A percentile compares a stretch with the other conserved stretches of the same genome.
Conservation (phyloP, 495 filamentous ascomycete species). For the Physcia stellaris region DNA sequence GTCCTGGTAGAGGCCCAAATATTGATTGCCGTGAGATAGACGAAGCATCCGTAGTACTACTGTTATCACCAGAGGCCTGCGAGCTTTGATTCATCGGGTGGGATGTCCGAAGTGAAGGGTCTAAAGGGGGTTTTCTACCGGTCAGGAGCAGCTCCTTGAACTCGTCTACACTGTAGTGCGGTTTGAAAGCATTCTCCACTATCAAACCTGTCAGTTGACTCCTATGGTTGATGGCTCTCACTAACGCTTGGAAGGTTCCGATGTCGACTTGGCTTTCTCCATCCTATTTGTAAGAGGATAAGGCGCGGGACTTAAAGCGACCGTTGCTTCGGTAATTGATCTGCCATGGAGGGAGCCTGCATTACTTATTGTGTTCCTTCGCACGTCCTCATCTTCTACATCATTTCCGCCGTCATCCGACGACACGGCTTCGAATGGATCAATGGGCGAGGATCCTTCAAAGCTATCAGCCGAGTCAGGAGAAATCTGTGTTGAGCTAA, state of each 20-base stretch:
- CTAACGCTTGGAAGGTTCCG: too few species aligned
- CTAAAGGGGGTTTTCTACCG: constrained; percentile 23
- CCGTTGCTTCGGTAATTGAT: background rate
- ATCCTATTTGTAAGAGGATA: constrained; percentile 14
- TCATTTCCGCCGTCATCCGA: constrained; percentile 3
- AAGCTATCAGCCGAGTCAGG: constrained; percentile 1
- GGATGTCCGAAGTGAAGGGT: constrained; percentile 2
- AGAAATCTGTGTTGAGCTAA: constrained; percentile 1
- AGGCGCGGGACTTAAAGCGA: constrained; percentile 1
- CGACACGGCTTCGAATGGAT: constrained; percentile 12
- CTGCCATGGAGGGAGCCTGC: too few species aligned
- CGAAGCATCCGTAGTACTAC: constrained; percentile 32
- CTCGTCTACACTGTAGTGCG: constrained; percentile 44
- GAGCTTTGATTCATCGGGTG: constrained; percentile 10
- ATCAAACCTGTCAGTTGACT: constrained; percentile 1
- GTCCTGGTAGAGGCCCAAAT: constrained; percentile 20
- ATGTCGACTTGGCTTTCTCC: too few species aligned
- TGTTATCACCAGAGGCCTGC: constrained; percentile 22
- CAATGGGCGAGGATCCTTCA: constrained; percentile 6
- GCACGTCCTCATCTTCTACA: constrained; percentile 7
- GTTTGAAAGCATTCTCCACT: constrained; percentile 16
- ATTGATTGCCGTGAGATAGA: constrained; percentile 34
- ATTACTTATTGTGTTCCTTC: constrained; percentile 8
- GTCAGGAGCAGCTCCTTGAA: constrained; percentile 49
- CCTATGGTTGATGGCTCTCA: background rate